Conservation (phyloP, 345 rosid genomes). For the Kandelia obovata region DNA sequence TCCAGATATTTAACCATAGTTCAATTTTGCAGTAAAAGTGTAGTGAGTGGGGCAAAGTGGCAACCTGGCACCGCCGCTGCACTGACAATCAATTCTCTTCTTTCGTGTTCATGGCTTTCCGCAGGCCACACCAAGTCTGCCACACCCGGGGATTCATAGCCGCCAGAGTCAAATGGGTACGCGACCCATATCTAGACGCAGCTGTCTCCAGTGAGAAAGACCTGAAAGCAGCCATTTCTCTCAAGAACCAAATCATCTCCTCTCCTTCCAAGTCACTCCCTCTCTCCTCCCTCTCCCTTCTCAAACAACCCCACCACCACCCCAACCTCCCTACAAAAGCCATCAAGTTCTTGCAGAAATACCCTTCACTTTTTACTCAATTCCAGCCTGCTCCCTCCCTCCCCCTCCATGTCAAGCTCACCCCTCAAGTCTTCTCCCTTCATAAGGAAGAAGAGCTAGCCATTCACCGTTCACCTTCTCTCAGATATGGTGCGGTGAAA, state of each 20-base stretch:
- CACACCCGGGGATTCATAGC: slow-evolving; percentile 53
- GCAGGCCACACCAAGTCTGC: slow-evolving; percentile 22
- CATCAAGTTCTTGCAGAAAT: slow-evolving; percentile 42
- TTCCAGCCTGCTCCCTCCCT: slow-evolving; percentile 69
- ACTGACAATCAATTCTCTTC: too few species aligned
- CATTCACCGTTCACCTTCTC: slow-evolving; percentile 31
- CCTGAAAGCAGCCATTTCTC: slow-evolving; percentile 50
- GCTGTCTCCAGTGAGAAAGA: slow-evolving; percentile 56
- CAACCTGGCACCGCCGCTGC: too few species aligned
- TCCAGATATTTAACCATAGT: too few species aligned
- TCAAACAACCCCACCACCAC: slow-evolving; percentile 45
- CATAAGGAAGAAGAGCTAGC: slow-evolving; percentile 62
- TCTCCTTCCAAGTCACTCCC: slow-evolving; percentile 59
- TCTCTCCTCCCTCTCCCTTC: slow-evolving; percentile 55
- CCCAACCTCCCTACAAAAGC: slow-evolving; percentile 41
- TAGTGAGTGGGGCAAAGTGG: too few species aligned
- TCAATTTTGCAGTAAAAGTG: too few species aligned
- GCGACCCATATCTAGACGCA: slow-evolving; percentile 54
- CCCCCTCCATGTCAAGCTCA: slow-evolving; percentile 66
- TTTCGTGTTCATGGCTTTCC: too few species aligned
- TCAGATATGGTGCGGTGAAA: slow-evolving; percentile 32
- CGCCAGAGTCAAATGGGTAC: slow-evolving; percentile 70
- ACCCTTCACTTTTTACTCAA: slow-evolving; percentile 44
- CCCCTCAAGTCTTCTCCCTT: slow-evolving; percentile 42
- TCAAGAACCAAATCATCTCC: slow-evolving; percentile 57